Base-by-base conservation (phyloP, 2,329 filamentous ascomycete species). In the Amesomyces nigricolor region DNA sequence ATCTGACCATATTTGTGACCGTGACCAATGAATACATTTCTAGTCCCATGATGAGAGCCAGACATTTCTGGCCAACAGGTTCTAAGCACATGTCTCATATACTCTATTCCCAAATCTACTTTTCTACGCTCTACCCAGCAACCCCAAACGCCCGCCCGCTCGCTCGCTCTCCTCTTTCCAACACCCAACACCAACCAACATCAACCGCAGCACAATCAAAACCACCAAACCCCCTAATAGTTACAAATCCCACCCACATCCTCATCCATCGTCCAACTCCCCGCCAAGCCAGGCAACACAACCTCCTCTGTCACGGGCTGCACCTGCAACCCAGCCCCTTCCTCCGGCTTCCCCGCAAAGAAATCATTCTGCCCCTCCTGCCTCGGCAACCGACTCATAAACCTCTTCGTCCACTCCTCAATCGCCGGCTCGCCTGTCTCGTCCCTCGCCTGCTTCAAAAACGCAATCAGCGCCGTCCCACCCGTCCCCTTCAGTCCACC, bases 391-490 rank as follows among this genome's bases (percentile, higher is more conserved):
- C 78, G 72, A 63, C 73, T 79, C 78, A 83, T 81, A 63, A 83
- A 82, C 16, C 74, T 71, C 61, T 70, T 75, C 0, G 81, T 78
- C 83, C 83, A 86, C 50, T 77, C 73, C 63, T 82, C 79, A 38
- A 97, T 86, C 1, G 91, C 90, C 1, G 91, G 90, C 70, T 97
- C 92, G 14, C 89, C 89, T 0, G 94, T 99, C 77, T 99, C 94
- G 66, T 99, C 91, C 29, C 94, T 81, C 4, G 94, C 94, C 72
- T 99, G 94, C 72, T 97, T 96, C 58, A 99, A 76, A 72, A 99
- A 99, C 0, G 92, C 89, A 54, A 99, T 96, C 54, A 99, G 75
- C 0, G 91, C 89, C 0, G 94, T 97, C 14, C 94, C 94, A 13
- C 94, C 94, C 0, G 94, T 99, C 2, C 94, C 94, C 44, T 43